Conservation (phyloP, 148 eudicot species). For the Mesembryanthemum crystallinum region DNA sequence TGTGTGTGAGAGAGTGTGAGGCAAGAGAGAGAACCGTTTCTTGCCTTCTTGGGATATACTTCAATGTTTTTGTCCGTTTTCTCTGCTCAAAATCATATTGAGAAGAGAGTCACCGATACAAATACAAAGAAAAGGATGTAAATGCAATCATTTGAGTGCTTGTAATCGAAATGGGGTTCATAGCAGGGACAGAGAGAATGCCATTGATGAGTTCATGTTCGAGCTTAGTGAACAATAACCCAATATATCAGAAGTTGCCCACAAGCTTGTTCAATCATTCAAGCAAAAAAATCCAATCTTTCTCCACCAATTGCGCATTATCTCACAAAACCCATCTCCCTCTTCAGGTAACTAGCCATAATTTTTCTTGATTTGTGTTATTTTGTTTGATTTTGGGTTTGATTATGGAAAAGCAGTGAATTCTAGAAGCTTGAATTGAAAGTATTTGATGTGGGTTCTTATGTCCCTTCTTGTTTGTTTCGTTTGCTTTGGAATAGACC, state of each 20-base stretch:
- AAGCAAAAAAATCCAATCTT: neutral
- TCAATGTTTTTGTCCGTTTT: constrained; percentile 1
- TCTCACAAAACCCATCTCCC: constrained; percentile 14
- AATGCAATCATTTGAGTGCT: neutral
- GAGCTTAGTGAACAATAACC: constrained; percentile 2
- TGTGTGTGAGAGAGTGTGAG: too few relatives aligned
- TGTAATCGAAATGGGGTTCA: neutral
- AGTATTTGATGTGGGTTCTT: constrained; percentile 3
- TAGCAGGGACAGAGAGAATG: neutral
- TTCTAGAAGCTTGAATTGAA: neutral
- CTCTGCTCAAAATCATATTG: neutral
- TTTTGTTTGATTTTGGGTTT: neutral
- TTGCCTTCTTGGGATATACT: constrained; percentile 14
- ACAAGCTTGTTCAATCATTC: constrained; percentile 7
- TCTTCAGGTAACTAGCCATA: constrained; percentile 24
- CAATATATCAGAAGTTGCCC: constrained; percentile 11
- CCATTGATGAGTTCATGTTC: constrained; percentile 15
- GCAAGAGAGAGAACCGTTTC: neutral
- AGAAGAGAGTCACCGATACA: neutral
- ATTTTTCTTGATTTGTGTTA: neutral
- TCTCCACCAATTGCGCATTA: constrained; percentile 11
- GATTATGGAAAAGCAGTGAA: neutral
- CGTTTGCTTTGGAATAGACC: neutral
- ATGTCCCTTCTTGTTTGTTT: neutral
- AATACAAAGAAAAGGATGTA: neutral